Percentiles rank a stretch among this genome's conserved stretches.
Evolutionary conservation across 208 protist genomes (phyloP).

Genomic region (Trypanosoma conorhini): DNA sequence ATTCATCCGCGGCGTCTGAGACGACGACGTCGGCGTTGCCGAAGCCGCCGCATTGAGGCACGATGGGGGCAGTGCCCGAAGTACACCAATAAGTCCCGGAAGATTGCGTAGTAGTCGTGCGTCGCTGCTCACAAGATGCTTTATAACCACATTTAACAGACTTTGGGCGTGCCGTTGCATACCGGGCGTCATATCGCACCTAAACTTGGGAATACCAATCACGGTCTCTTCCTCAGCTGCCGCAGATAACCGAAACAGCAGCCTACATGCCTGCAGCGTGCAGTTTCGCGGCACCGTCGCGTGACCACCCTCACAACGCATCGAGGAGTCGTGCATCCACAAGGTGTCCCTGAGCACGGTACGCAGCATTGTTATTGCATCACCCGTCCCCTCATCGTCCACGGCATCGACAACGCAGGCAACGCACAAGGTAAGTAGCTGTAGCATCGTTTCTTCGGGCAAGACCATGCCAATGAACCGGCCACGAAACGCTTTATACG

Average conservation of each 20-base stretch:
- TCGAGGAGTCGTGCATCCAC: slow-evolving; percentile 16
- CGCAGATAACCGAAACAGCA: slow-evolving; percentile 9
- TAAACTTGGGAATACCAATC: background rate
- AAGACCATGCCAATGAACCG: slow-evolving; percentile 18
- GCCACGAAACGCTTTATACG: slow-evolving; percentile 25
- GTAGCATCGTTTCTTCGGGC: slow-evolving; percentile 28
- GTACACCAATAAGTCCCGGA: slow-evolving; percentile 16
- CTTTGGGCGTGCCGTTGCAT: background rate
- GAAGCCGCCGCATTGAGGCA: background rate
- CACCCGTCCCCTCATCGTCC: background rate
- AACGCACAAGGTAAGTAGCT: slow-evolving; percentile 26
- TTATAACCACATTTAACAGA: slow-evolving; percentile 8
- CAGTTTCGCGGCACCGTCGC: background rate
- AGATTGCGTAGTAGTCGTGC: slow-evolving; percentile 14
- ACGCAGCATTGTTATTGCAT: background rate
- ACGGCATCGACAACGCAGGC: background rate
- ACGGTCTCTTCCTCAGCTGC: background rate
- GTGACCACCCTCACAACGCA: background rate
- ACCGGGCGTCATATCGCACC: slow-evolving; percentile 1
- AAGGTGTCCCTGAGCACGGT: slow-evolving; percentile 21
- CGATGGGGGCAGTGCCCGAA: slow-evolving; percentile 8
- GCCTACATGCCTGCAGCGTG: slow-evolving; percentile 1
- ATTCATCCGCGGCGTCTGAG: background rate
- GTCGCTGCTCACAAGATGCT: slow-evolving; percentile 2
- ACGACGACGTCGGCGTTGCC: background rate